Base-by-base conservation (phyloP, 2,329 filamentous ascomycete species). In the Fusarium tupiense region DNA sequence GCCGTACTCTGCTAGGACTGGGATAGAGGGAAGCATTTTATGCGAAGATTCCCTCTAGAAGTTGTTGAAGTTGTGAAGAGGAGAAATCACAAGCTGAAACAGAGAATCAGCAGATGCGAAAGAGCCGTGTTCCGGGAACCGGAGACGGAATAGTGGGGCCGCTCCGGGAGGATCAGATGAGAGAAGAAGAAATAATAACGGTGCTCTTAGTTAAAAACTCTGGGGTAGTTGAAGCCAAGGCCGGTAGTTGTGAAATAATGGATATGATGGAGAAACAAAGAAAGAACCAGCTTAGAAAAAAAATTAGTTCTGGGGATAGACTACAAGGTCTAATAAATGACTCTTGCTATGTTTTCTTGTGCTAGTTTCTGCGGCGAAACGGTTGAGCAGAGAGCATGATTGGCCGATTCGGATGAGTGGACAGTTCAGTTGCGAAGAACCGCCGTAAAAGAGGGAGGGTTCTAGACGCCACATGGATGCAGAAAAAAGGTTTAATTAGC, bases 1-100 rank as follows among this genome's bases (percentile, higher is more conserved):
- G 84, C 93, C 94, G 85, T 97, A 97, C 83, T 97, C 92, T 81
- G 90, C 88, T 66, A 94, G 88, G 53, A 84, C 80, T 33, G 91
- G 91, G 68, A 93, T 85, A 52, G 89, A 86, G 72, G 89, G 88
- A 80, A 90, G 84, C 91, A 90, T 72, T 33, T 20, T 66, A 13
- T 14, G 6, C 8, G 12, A 20, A 24, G 2, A 14, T 49, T 43
- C 40, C 26, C 35, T 47, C 35, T 33, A 4, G 20, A 41, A 46
- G 22, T 43, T 50, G 26, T 4, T 41, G n/a, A 14, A 24, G 68
- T 35, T 49, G 38, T 37, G 29, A 41, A 33, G 52, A 63, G 52
- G 31, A 71, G 54, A 71, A 50, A 56, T 33, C 24, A 44, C 14
- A 29, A 24, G 64, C 49, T 64, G 46, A 59, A 61, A 47, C 26